phyloP scores from a whole-genome alignment of 345 rosid species.

The Abelmoschus esculentus region DNA sequence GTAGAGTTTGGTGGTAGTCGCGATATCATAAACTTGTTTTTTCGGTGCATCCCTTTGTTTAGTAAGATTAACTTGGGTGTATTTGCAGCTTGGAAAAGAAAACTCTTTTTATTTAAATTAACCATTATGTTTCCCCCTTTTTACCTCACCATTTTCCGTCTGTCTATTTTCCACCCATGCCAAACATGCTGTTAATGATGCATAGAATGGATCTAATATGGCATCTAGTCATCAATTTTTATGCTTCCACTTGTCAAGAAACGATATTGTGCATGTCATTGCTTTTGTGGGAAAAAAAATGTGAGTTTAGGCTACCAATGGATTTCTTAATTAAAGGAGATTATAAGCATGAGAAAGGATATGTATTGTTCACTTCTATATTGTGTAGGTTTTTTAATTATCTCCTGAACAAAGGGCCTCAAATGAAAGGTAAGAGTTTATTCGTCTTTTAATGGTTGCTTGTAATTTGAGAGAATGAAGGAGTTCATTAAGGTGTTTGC shows the following conservation, averaged over 20 bases:
- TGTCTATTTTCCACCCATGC: not conserved
- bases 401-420: not conserved
- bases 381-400: conserved; percentile 1
- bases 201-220: not conserved
- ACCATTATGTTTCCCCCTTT: not conserved
- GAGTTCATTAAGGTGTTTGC: not conserved
- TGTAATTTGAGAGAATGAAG: not conserved
- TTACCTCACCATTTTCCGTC: not conserved
- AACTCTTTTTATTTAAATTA: not conserved
- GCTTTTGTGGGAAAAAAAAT: not conserved
- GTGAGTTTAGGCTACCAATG: not conserved
- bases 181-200: not conserved
- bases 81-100: not conserved
- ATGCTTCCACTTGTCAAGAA: not conserved
- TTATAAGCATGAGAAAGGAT: not conserved
- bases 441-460: not conserved
- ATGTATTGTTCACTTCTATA: not conserved
- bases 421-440: conserved; percentile 6
- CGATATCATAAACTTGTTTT: not conserved
- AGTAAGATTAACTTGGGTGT: not conserved
- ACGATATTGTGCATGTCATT: not conserved
- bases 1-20: not conserved
- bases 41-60: not conserved
- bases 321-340: conserved; percentile 1
- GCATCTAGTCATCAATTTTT: not conserved